Evolutionary conservation across 2,329 filamentous ascomycete species (phyloP), one percentile per base, ranked within the genome.

Genomic region (Fusarium buharicum): DNA sequence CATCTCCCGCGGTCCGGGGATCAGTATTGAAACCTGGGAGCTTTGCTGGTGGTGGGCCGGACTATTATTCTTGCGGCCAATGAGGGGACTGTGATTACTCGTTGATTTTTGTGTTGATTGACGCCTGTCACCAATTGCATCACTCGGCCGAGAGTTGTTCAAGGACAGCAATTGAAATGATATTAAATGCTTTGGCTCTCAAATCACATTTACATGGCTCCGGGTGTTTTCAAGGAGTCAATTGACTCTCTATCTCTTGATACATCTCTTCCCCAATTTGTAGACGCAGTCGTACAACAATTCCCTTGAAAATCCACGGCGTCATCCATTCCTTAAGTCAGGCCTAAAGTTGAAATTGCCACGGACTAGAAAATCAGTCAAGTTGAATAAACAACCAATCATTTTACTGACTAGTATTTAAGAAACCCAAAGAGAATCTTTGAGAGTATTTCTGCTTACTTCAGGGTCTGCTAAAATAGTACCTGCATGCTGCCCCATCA

Each of bases 41-140:
- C 72, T 73, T 70, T 69, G 59, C 53, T 62, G 59, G 55, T 66
- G 66, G 70, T 71, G 70, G 72, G 67, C 9, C 66, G 62, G 74
- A 73, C 58, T 64, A 73, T 70, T 56, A 53, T 74, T 76, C 56
- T 70, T 71, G 72, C 74, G 74, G 43, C 74, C 74, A 76, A 76
- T 76, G 51, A 72, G 7, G 12, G 31, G 6, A 16, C 40, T 34
- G 62, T 39, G 34, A 75, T 75, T 75, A 70, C 60, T 71, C 62
- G 58, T 63, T 63, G 59, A 53, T 53, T 61, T 67, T 62, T 69
- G 30, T 36, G 39, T 50, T 34, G n/a, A 68, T 46, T 39, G 49
- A 36, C 43, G 24, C 38, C 31, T 43, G 14, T 49, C 45, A 40
- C 36, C 41, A 46, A 53, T 54, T 57, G 50, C 47, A 51, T 49